Conservation (phyloP, 495 filamentous ascomycete genomes). For the Rostrohypoxylon terebratum region DNA sequence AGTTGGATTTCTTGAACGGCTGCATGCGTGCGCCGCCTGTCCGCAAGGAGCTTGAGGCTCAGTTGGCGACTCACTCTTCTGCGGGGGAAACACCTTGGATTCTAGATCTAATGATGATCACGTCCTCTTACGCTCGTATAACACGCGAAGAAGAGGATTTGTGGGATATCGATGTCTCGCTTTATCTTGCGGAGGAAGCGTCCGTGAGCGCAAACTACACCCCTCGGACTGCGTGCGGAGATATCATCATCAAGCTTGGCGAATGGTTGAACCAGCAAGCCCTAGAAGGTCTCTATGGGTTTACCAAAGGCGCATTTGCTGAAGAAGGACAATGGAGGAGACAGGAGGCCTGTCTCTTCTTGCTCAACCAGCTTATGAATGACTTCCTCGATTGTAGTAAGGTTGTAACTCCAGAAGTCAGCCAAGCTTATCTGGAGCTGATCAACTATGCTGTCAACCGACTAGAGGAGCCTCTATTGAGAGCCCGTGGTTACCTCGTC, state of each 20-base stretch:
- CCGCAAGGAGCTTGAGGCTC: slow-evolving; percentile 81
- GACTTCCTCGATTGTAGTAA: slow-evolving; percentile 83
- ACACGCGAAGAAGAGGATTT: slow-evolving; percentile 91
- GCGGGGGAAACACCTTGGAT: slow-evolving; percentile 76
- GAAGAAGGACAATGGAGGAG: slow-evolving; percentile 68
- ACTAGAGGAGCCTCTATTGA: slow-evolving; percentile 71
- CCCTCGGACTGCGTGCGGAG: slow-evolving; percentile 88
- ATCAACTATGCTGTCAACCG: slow-evolving; percentile 80
- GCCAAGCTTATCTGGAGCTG: slow-evolving; percentile 77
- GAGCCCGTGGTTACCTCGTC: slow-evolving; percentile 86
- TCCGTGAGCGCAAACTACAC: slow-evolving; percentile 97
- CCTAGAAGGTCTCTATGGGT: slow-evolving; percentile 77
- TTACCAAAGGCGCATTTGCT: slow-evolving; percentile 75
- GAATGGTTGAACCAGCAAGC: slow-evolving; percentile 82
- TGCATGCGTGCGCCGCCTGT: slow-evolving; percentile 86
- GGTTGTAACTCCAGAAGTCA: slow-evolving; percentile 71
- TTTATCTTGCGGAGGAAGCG: slow-evolving; percentile 94
- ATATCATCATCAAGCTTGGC: slow-evolving; percentile 90
- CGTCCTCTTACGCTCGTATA: slow-evolving; percentile 90
- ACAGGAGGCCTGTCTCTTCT: slow-evolving; percentile 83
- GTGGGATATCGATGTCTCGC: slow-evolving; percentile 95
- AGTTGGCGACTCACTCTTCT: slow-evolving; percentile 68
- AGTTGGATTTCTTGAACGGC: slow-evolving; percentile 91
- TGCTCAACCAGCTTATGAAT: slow-evolving; percentile 81
- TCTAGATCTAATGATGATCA: slow-evolving; percentile 81